Base-by-base conservation (phyloP, 768 basidiomycete genomes). In the Leccinum pellstonianum region DNA sequence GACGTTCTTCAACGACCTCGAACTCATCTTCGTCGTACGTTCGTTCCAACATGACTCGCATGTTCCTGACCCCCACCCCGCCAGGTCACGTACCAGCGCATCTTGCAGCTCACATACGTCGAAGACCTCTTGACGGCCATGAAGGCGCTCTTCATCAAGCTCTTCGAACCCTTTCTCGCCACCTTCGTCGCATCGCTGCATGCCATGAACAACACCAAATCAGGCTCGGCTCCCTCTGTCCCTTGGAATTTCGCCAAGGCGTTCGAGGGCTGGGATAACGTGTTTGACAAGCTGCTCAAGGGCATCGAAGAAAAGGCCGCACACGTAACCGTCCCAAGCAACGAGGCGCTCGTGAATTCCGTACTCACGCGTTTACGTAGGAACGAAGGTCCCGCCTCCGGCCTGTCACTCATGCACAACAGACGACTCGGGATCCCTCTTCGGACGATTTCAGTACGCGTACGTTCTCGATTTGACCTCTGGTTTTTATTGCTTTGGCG, bases 31-130 rank as follows among this genome's bases (percentile, higher is more conserved):
- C 69, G 96, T 97, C 71, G 95, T 95, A 68, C 65, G 91, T 79
- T 11, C 55, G 29, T 33, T 10, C 29, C 51, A 54, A 41, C 29
- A 9, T 10, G 0, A 6, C 57, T 19, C 10, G 14, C 35, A 29
- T 55, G 23, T 14, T 23, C 25, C 55, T 50, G 61, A 43, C 43
- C 57, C 58, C 60, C 23, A 5, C 17, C 19, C 3, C 67, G 10
- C 4, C 67, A 96, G 94, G 94, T 96, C 56, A 93, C 95, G 41
- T 98, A 97, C 77, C 95, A 97, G 70, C 91, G 95, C 58, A 93
- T 99, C 60, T 82, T 99, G 17, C 95, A 96, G 61, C 82, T 99
- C 38, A 88, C 94, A 9, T 98, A 98, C 70, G 89, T 97, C 57
- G 93, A 95, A 1, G 91, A 93, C 48, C 86, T 99, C 19, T 81